Evolutionary conservation across 768 basidiomycete species (phyloP).

Genomic region (Amanita rubescens): DNA sequence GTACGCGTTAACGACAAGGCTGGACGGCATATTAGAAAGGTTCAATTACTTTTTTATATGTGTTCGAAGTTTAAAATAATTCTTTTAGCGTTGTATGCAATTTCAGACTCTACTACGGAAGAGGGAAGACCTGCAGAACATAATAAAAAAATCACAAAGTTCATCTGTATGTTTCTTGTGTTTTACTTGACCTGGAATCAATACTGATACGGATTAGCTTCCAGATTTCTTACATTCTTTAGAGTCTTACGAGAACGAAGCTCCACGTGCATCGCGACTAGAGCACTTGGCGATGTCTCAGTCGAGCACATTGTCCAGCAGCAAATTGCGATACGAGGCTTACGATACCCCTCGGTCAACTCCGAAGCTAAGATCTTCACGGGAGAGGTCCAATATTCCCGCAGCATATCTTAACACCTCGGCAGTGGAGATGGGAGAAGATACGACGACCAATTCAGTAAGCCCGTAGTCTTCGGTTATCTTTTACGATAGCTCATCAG

Average conservation of each 20-base stretch:
- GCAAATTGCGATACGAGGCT: constrained; percentile 59
- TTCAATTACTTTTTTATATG: constrained; percentile 9
- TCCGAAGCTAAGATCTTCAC: constrained; percentile 1
- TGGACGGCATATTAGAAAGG: constrained; percentile 49
- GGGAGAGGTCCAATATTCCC: neutral
- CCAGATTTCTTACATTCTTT: constrained; percentile 61
- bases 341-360: constrained; percentile 54
- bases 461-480: neutral
- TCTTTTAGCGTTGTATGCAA: constrained; percentile 59
- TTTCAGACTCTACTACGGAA: constrained; percentile 46
- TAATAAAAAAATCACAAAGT: constrained; percentile 23
- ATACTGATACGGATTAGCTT: constrained; percentile 34
- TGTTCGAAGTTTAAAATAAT: constrained; percentile 3
- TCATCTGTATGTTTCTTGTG: neutral
- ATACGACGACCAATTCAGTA: neutral
- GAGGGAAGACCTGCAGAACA: constrained; percentile 35
- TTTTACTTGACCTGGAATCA: neutral
- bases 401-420: too few species aligned
- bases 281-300: constrained; percentile 8
- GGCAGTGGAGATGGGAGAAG: neutral
- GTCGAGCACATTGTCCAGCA: constrained; percentile 17
- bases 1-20: constrained; percentile 25
- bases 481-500: neutral
- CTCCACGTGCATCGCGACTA: neutral
- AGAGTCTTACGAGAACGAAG: constrained; percentile 22